These are phyloP conservation scores for Beverwykella pulmonaria DNA, from an alignment of 495 filamentous ascomycete species.

Conservation along the genomic window DNA sequence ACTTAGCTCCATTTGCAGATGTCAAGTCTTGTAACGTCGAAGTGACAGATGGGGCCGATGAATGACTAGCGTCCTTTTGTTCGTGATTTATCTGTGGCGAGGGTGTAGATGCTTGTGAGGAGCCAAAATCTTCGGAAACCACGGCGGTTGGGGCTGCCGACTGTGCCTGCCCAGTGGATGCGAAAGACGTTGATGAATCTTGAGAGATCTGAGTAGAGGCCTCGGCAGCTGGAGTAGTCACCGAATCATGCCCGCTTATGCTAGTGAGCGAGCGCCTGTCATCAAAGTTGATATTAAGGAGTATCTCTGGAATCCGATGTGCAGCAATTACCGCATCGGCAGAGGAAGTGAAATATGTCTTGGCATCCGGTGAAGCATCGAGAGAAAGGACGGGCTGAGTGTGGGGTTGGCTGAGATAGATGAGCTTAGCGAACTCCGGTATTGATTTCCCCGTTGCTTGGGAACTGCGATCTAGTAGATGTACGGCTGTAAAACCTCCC, in stretches of 20 bases:
- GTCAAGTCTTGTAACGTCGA: not conserved
- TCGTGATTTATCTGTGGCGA: not conserved
- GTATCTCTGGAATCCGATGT: slow-evolving; percentile 47
- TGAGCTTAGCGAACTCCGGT: slow-evolving; percentile 47
- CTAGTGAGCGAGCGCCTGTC: not conserved
- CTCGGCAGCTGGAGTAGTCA: not conserved
- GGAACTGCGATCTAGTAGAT: slow-evolving; percentile 50
- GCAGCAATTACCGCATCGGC: slow-evolving; percentile 73
- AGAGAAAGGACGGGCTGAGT: slow-evolving; percentile 85
- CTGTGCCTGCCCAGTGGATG: not conserved
- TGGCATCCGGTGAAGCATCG: slow-evolving; percentile 58
- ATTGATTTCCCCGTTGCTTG: slow-evolving; percentile 49
- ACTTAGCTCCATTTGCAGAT: not conserved
- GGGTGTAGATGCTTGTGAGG: not conserved
- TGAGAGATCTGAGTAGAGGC: not conserved
- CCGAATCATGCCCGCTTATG: not conserved
- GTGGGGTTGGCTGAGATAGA: slow-evolving; percentile 71
- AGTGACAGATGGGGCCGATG: not conserved
- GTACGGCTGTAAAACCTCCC: slow-evolving; percentile 68
- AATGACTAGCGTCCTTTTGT: too few species aligned
- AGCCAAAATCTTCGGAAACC: not conserved
- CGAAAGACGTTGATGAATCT: not conserved
- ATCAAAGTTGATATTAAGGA: slow-evolving; percentile 2
- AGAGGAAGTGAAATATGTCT: slow-evolving; percentile 77
- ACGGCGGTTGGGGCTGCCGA: not conserved